These are phyloP conservation scores for Neurospora sp. DNA, from an alignment of 495 filamentous ascomycete genomes.

Conservation along the genomic window DNA sequence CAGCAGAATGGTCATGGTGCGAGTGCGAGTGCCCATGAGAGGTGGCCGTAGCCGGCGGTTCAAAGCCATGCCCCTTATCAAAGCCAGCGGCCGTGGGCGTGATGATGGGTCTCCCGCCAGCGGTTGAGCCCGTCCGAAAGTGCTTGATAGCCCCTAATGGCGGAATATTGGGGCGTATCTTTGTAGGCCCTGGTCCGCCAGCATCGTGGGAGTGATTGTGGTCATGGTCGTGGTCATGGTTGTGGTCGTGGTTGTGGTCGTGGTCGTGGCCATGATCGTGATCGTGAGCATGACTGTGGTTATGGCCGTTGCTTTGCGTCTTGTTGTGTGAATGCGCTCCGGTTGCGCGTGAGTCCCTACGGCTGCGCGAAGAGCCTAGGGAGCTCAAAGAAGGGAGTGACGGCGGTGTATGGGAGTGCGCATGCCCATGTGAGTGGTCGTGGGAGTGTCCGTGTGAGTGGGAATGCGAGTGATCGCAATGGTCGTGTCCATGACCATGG, in stretches of 20 bases:
- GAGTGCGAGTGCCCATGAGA: constrained; percentile 15
- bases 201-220: constrained; percentile 15
- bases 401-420: constrained; percentile 24
- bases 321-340: constrained; percentile 16
- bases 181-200: neutral
- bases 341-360: constrained; percentile 12
- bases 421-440: constrained; percentile 25
- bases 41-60: constrained; percentile 12
- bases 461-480: constrained; percentile 25
- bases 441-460: constrained; percentile 30
- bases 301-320: constrained; percentile 11
- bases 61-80: constrained; percentile 16
- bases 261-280: constrained; percentile 14
- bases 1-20: constrained; percentile 18
- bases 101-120: constrained; percentile 20
- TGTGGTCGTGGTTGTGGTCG: constrained; percentile 17
- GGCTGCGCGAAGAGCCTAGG: constrained; percentile 12
- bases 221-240: constrained; percentile 12
- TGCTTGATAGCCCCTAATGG: constrained; percentile 14
- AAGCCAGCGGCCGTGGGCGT: constrained; percentile 18
- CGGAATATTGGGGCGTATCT: constrained; percentile 7
- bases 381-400: constrained; percentile 12
- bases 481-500: constrained; percentile 18
- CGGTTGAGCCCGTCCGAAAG: constrained; percentile 23
- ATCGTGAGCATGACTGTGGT: constrained; percentile 25